Evolutionary conservation across 2,329 filamentous ascomycete species (phyloP).

Genomic region (Aspergillus alliaceus): DNA sequence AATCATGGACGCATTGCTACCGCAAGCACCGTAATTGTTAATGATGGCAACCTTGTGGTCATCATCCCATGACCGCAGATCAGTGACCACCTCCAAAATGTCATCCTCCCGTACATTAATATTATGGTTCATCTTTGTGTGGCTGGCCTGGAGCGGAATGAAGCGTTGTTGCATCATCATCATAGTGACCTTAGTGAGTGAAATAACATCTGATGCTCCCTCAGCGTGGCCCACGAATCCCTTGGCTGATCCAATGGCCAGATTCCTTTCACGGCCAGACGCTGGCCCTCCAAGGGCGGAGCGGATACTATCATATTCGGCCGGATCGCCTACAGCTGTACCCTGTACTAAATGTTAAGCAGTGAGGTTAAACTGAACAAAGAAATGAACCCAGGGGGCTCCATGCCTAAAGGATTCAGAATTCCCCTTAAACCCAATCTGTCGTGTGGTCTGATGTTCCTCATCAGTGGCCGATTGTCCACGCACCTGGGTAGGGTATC

Average conservation of each 20-base stretch:
- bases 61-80: background rate
- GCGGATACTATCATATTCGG: constrained; percentile 26
- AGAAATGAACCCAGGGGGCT: too few species aligned
- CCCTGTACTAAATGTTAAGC: background rate
- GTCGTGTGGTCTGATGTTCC: too few species aligned
- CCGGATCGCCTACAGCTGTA: constrained; percentile 27
- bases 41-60: constrained; percentile 10
- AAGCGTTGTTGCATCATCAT: background rate
- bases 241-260: constrained; percentile 34
- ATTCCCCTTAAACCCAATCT: too few species aligned
- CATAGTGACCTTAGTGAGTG: background rate
- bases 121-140: background rate
- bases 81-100: background rate
- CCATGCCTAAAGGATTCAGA: too few species aligned
- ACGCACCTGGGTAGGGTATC: too few species aligned
- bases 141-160: background rate
- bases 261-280: constrained; percentile 1
- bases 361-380: too few species aligned
- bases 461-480: too few species aligned
- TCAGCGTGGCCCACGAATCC: constrained; percentile 35
- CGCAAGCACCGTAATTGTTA: constrained; percentile 28
- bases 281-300: constrained; percentile 14
- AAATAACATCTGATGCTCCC: constrained; percentile 19
- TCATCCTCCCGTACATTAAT: background rate
- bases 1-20: constrained; percentile 26